These are phyloP conservation scores for Gilbertella persicaria DNA, from an alignment of 371 early-diverging fungal genomes.

Conservation along the genomic window DNA sequence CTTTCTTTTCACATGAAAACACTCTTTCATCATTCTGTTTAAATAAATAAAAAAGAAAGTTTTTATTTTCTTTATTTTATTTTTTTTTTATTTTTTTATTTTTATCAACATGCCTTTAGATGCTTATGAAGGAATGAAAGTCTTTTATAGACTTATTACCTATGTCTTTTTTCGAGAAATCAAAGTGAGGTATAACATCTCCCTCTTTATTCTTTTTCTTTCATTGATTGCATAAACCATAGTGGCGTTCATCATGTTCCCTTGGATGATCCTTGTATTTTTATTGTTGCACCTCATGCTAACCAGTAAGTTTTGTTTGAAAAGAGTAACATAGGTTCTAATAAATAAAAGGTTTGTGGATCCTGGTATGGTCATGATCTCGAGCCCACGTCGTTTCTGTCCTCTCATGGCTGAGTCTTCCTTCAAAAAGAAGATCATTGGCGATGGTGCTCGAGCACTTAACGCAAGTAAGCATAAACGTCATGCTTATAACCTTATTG, in stretches of 20 bases:
- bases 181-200: constrained; percentile 30
- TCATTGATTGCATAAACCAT: background rate
- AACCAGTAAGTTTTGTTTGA: constrained; percentile 68
- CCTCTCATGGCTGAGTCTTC: constrained; percentile 76
- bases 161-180: constrained; percentile 80
- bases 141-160: constrained; percentile 36
- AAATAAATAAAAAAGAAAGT: background rate
- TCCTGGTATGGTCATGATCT: constrained; percentile 75
- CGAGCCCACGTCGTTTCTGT: constrained; percentile 66
- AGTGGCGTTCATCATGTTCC: constrained; percentile 79
- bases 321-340: background rate
- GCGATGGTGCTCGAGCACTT: constrained; percentile 61
- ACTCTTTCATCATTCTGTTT: constrained; percentile 1
- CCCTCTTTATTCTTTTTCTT: background rate
- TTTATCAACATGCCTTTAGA: constrained; percentile 1
- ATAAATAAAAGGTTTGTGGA: constrained; percentile 60
- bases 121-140: constrained; percentile 30
- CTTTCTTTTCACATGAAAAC: constrained; percentile 4
- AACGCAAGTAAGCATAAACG: constrained; percentile 47
- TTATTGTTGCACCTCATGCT: constrained; percentile 86
- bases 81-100: background rate
- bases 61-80: background rate
- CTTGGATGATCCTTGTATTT: constrained; percentile 73
- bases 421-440: constrained; percentile 73
- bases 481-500: background rate